These are phyloP conservation scores for Amanita muscaria DNA, from an alignment of 768 basidiomycete species.

Conservation along the genomic window DNA sequence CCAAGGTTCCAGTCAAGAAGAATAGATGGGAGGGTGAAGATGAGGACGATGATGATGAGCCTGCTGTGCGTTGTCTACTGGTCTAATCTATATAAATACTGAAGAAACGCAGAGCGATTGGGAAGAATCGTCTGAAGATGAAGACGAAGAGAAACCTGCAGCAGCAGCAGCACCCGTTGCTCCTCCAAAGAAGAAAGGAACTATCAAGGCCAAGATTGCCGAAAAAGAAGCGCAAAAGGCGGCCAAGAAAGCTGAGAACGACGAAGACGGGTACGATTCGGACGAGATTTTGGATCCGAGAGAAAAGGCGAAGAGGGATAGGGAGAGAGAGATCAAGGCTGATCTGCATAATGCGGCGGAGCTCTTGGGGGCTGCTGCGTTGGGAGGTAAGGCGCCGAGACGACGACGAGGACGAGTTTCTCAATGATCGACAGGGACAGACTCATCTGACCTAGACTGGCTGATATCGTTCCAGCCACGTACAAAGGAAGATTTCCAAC, in stretches of 20 bases:
- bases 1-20: constrained; percentile 27
- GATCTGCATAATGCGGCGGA: constrained; percentile 83
- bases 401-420: no score
- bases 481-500: constrained; percentile 82
- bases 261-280: constrained; percentile 46
- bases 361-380: constrained; percentile 62
- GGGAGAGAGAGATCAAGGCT: constrained; percentile 74
- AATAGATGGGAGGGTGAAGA: constrained; percentile 90
- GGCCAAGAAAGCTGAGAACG: constrained; percentile 33
- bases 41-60: constrained; percentile 74
- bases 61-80: constrained; percentile 48
- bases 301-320: constrained; percentile 68
- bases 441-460: constrained; percentile 56
- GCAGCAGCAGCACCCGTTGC: constrained; percentile 39
- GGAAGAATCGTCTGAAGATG: constrained; percentile 79
- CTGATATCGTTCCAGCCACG: constrained; percentile 74
- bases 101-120: constrained; percentile 69
- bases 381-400: constrained; percentile 48
- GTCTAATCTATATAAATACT: not conserved
- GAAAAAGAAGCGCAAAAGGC: constrained; percentile 82
- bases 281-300: constrained; percentile 73
- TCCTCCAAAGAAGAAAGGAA: constrained; percentile 87
- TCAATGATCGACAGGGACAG: constrained; percentile 43
- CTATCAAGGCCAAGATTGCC: constrained; percentile 83
- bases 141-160: constrained; percentile 43